phyloP scores from a whole-genome alignment of 2,329 filamentous ascomycete genomes.

The Graphium sp. region DNA sequence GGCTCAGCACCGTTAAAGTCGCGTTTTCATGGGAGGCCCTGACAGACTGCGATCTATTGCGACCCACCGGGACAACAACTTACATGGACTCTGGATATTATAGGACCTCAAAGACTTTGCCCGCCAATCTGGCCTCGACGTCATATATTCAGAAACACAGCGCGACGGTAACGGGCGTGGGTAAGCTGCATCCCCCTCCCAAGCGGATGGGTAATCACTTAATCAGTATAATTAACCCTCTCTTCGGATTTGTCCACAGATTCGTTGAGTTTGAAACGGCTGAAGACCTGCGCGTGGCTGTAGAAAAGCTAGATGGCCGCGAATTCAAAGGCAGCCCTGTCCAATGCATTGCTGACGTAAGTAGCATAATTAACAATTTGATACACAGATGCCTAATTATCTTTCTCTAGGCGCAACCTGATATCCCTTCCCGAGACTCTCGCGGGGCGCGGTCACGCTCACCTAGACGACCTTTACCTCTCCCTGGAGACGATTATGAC shows the following conservation, averaged over 20 bases:
- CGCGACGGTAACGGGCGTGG: slow-evolving; percentile 86
- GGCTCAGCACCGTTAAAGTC: too few species aligned
- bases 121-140: slow-evolving; percentile 87
- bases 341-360: slow-evolving; percentile 74
- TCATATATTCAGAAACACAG: slow-evolving; percentile 93
- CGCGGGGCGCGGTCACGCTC: slow-evolving; percentile 65
- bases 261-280: slow-evolving; percentile 97
- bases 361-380: slow-evolving; percentile 14
- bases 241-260: slow-evolving; percentile 25
- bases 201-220: slow-evolving; percentile 3
- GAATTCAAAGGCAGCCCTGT: slow-evolving; percentile 88
- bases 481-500: slow-evolving; percentile 64
- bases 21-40: too few species aligned
- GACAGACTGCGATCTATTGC: too few species aligned
- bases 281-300: slow-evolving; percentile 72
- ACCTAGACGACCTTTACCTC: slow-evolving; percentile 49
- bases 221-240: not conserved
- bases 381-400: slow-evolving; percentile 6
- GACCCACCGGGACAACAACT: too few species aligned
- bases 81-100: slow-evolving; percentile 56
- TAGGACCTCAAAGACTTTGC: slow-evolving; percentile 99
- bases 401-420: slow-evolving; percentile 53
- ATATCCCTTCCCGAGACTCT: slow-evolving; percentile 50
- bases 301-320: slow-evolving; percentile 84
- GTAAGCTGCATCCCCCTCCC: slow-evolving; percentile 33